These are phyloP conservation scores for Barbatosphaeria neglecta DNA, from an alignment of 495 filamentous ascomycete species.

Conservation along the genomic window DNA sequence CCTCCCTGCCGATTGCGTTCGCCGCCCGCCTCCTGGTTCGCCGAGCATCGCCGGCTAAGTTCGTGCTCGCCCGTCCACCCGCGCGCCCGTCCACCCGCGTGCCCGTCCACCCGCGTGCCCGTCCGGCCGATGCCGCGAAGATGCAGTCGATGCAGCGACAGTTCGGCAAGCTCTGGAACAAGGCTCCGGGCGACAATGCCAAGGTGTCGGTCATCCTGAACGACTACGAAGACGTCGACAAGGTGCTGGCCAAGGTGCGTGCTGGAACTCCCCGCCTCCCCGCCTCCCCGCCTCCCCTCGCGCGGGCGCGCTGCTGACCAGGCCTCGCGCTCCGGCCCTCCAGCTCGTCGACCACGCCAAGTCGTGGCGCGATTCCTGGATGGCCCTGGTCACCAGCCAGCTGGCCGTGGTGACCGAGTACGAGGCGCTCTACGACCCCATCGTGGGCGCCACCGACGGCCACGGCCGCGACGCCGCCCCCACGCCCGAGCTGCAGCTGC, in stretches of 20 bases:
- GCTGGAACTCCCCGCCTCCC: background rate
- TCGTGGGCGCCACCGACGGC: slow-evolving; percentile 48
- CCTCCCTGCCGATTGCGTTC: too few species aligned
- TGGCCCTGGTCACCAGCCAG: slow-evolving; percentile 60
- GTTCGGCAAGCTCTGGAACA: slow-evolving; percentile 60
- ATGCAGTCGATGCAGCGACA: slow-evolving; percentile 77
- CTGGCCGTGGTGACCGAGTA: slow-evolving; percentile 57
- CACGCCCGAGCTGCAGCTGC: slow-evolving; percentile 53
- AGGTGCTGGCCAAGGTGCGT: slow-evolving; percentile 58
- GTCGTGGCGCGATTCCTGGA: slow-evolving; percentile 80
- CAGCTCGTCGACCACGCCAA: slow-evolving; percentile 75
- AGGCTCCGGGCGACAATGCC: slow-evolving; percentile 61
- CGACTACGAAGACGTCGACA: slow-evolving; percentile 79
- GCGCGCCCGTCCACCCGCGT: background rate
- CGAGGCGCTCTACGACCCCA: slow-evolving; percentile 72
- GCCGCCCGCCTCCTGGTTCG: too few species aligned
- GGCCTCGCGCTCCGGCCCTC: background rate
- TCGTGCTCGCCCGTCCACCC: background rate
- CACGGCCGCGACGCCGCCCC: slow-evolving; percentile 42
- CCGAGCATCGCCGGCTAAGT: too few species aligned
- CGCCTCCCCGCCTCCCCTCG: background rate
- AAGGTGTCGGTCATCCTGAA: slow-evolving; percentile 65
- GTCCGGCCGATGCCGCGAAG: slow-evolving; percentile 13
- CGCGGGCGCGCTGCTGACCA: slow-evolving; percentile 1
- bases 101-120: background rate